Evolutionary conservation across 768 basidiomycete species (phyloP).

Genomic region (Chlorophyllum brunneum): DNA sequence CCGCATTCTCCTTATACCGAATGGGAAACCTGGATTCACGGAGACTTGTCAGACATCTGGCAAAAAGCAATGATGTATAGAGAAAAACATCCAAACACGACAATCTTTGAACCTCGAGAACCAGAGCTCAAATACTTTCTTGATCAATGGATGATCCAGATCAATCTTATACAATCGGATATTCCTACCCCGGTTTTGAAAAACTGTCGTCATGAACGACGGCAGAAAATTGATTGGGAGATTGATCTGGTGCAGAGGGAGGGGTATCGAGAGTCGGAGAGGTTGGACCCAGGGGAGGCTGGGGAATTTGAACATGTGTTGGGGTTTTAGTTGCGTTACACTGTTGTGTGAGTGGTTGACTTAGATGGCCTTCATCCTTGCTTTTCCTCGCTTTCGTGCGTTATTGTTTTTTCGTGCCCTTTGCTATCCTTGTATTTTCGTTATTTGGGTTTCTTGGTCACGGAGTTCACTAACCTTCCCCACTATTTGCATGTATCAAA

Average conservation of each 20-base stretch:
- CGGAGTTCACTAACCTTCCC: no score
- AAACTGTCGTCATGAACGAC: not conserved
- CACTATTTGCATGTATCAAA: no score
- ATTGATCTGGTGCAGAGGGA: conserved; percentile 10
- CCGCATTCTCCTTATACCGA: not conserved
- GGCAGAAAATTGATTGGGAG: conserved; percentile 6
- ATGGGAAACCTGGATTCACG: conserved; percentile 6
- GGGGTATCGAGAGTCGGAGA: conserved; percentile 6
- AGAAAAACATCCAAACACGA: conserved; percentile 2
- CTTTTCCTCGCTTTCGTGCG: not conserved
- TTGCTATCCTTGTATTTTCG: no score
- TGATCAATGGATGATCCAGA: conserved; percentile 1
- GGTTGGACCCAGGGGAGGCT: conserved; percentile 9
- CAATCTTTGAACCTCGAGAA: conserved; percentile 7
- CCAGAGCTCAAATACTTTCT: not conserved
- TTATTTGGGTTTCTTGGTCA: no score
- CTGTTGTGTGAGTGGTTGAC: not conserved
- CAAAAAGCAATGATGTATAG: not conserved
- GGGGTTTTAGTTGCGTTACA: conserved; percentile 3
- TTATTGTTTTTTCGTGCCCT: no score
- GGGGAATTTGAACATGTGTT: conserved; percentile 11
- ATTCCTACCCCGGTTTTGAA: not conserved
- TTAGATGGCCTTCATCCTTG: not conserved
- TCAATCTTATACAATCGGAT: not conserved
- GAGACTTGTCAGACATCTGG: conserved; percentile 1